phyloP scores from a whole-genome alignment of 257 asterid species.

The Prunella vulgaris region DNA sequence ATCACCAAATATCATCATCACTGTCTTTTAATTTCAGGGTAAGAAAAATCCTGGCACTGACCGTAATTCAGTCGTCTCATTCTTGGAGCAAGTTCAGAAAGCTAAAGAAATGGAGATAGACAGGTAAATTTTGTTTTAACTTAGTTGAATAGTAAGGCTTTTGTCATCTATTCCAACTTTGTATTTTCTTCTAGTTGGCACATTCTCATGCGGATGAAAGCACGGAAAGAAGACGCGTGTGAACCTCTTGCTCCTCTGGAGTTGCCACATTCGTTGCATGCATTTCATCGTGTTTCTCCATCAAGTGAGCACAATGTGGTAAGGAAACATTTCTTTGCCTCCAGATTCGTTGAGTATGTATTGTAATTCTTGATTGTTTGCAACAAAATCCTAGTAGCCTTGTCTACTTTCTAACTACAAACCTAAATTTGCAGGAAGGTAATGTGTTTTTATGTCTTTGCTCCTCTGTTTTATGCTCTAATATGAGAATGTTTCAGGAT shows the following conservation, averaged over 20 bases:
- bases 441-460: background rate
- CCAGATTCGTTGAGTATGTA: background rate
- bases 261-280: conserved; percentile 83
- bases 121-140: conserved; percentile 55
- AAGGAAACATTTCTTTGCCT: conserved; percentile 3
- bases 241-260: conserved; percentile 86
- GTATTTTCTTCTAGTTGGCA: conserved; percentile 65
- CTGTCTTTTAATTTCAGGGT: conserved; percentile 48
- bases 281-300: conserved; percentile 62
- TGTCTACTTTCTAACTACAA: background rate
- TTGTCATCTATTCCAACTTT: background rate
- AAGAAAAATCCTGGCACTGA: conserved; percentile 91
- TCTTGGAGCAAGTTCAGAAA: conserved; percentile 64
- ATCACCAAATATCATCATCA: background rate
- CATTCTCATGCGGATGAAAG: conserved; percentile 79
- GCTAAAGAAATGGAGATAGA: conserved; percentile 88
- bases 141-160: background rate
- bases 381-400: background rate
- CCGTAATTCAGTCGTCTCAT: conserved; percentile 54
- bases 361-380: background rate
- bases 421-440: background rate
- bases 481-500: conserved; percentile 33
- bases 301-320: conserved; percentile 64
- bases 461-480: background rate
- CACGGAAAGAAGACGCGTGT: conserved; percentile 49